A percentile compares a stretch with the other conserved stretches of the same genome.
Conservation (phyloP, 441 rosid species). For the Euphorbia schlechtendalii region DNA sequence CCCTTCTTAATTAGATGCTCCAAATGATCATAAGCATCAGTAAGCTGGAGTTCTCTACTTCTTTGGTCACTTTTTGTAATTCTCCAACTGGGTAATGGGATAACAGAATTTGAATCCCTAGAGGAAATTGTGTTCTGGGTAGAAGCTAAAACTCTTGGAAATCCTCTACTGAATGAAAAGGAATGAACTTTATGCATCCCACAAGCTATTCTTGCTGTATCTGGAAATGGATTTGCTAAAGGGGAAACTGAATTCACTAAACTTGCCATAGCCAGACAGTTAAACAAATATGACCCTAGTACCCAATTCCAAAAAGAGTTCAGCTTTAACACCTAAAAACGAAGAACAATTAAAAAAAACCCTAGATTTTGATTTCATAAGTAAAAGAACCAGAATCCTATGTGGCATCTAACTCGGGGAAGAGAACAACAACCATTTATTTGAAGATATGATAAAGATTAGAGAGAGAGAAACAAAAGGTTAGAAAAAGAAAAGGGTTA, state of each 20-base stretch:
- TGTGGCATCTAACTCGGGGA: too few relatives aligned
- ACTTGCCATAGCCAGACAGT: slow-evolving; percentile 35
- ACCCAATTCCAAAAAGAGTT: background rate
- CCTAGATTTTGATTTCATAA: too few relatives aligned
- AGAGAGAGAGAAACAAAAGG: background rate
- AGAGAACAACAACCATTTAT: background rate
- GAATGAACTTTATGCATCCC: slow-evolving; percentile 44
- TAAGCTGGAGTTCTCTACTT: slow-evolving; percentile 39
- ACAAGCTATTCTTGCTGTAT: slow-evolving; percentile 29
- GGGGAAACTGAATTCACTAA: slow-evolving; percentile 46
- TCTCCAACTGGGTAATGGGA: slow-evolving; percentile 50
- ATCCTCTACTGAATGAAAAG: slow-evolving; percentile 47
- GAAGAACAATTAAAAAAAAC: background rate
- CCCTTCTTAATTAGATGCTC: slow-evolving; percentile 47
- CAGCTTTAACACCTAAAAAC: background rate
- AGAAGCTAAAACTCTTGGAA: slow-evolving; percentile 49
- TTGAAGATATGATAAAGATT: background rate
- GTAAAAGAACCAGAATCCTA: too few relatives aligned
- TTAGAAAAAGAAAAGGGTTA: background rate
- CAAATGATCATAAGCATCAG: slow-evolving; percentile 38
- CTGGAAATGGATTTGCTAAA: slow-evolving; percentile 39
- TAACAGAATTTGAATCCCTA: slow-evolving; percentile 38
- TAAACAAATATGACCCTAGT: background rate
- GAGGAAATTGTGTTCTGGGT: slow-evolving; percentile 53
- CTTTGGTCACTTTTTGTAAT: slow-evolving; percentile 33